These are phyloP conservation scores for Macrocybe sp. DNA, from an alignment of 1,284 basidiomycete genomes.

Conservation along the genomic window DNA sequence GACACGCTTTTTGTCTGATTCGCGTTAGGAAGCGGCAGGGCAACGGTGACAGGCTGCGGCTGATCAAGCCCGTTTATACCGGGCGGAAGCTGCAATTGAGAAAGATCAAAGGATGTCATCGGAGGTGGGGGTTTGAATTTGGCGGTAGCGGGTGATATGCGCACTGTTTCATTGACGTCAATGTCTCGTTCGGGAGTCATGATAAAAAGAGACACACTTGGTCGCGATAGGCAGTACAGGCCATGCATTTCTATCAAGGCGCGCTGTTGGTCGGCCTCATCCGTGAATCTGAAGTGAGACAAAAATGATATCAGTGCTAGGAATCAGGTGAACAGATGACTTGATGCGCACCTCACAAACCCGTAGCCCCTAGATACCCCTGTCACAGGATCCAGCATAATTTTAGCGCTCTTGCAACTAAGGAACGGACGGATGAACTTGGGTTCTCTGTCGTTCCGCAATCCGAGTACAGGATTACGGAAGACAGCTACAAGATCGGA, in stretches of 20 bases:
- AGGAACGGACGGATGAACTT: conserved; percentile 82
- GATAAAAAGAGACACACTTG: conserved; percentile 50
- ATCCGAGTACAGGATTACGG: conserved; percentile 76
- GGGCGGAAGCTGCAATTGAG: conserved; percentile 43
- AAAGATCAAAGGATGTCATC: conserved; percentile 39
- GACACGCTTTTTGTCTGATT: conserved; percentile 58
- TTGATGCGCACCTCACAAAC: conserved; percentile 66
- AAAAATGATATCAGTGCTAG: conserved; percentile 7
- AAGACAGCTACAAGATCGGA: conserved; percentile 87
- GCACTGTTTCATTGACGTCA: conserved; percentile 47
- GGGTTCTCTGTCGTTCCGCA: conserved; percentile 75
- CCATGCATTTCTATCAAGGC: conserved; percentile 89
- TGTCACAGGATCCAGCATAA: conserved; percentile 86
- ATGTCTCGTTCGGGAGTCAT: conserved; percentile 23
- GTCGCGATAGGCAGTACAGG: conserved; percentile 78
- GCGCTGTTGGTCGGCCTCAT: conserved; percentile 82
- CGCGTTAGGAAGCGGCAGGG: conserved; percentile 39
- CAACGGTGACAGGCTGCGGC: conserved; percentile 34
- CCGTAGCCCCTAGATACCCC: conserved; percentile 89
- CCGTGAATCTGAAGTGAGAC: conserved; percentile 59
- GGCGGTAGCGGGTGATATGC: conserved; percentile 84
- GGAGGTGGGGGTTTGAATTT: conserved; percentile 67
- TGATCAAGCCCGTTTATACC: conserved; percentile 23
- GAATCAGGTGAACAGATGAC: conserved; percentile 5
- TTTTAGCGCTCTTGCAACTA: conserved; percentile 90